These are phyloP conservation scores for Nakaseomyces uthaithaninus DNA, from an alignment of 1,139 yeast genomes.

Conservation along the genomic window DNA sequence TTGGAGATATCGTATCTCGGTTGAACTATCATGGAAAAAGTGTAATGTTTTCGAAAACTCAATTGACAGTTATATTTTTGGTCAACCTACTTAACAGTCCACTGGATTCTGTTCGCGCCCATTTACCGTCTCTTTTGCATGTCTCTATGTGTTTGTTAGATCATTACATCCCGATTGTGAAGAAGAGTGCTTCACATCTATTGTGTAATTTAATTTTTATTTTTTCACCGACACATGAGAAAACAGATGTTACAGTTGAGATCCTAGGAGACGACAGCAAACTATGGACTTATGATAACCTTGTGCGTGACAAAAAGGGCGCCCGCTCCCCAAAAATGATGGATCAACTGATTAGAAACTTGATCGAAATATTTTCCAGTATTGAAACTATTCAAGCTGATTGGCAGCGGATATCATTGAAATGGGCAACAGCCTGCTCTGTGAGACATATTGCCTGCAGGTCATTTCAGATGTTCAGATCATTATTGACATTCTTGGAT, in stretches of 20 bases:
- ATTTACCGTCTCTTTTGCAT: constrained; percentile 75
- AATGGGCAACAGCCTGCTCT: constrained; percentile 97
- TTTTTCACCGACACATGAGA: constrained; percentile 48
- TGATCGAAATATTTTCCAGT: constrained; percentile 50
- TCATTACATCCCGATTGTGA: constrained; percentile 76
- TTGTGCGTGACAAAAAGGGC: constrained; percentile 67
- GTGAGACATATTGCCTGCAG: constrained; percentile 96
- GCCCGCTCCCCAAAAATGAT: constrained; percentile 83
- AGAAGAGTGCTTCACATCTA: constrained; percentile 73
- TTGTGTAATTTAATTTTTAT: constrained; percentile 66
- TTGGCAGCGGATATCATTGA: constrained; percentile 78
- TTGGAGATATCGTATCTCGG: constrained; percentile 58
- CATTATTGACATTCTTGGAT: constrained; percentile 68
- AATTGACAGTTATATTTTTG: constrained; percentile 71
- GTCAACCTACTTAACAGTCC: constrained; percentile 69
- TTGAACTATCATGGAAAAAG: constrained; percentile 58
- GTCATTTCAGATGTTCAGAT: constrained; percentile 86
- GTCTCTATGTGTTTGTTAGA: constrained; percentile 73
- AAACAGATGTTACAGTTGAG: constrained; percentile 45
- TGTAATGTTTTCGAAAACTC: constrained; percentile 79
- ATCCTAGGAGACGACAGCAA: constrained; percentile 44
- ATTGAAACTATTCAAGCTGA: constrained; percentile 55
- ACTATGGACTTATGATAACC: constrained; percentile 83
- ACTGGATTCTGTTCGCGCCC: constrained; percentile 46
- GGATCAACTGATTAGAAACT: constrained; percentile 66